A percentile compares a stretch with the other conserved stretches of the same genome.
Conservation (phyloP, 176 grass and related monocot species). For the Poa pratensis region DNA sequence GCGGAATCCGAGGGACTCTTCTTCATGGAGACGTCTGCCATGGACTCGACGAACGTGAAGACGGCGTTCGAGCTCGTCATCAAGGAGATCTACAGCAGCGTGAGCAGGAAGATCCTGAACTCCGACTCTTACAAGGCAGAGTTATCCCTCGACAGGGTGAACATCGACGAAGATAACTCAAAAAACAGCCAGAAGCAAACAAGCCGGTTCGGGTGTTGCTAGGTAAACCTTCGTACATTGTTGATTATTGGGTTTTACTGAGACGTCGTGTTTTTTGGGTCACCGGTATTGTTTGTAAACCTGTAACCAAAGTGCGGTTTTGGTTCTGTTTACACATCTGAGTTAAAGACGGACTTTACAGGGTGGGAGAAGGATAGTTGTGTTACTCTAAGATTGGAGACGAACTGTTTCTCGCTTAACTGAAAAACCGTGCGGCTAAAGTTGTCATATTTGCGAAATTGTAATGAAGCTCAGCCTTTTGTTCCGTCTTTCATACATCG, state of each 20-base stretch:
- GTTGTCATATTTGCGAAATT: neutral
- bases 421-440: neutral
- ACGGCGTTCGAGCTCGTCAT: slow-evolving; percentile 82
- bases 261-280: slow-evolving; percentile 16
- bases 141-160: slow-evolving; percentile 79
- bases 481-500: no score
- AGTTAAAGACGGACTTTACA: slow-evolving; percentile 37
- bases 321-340: slow-evolving; percentile 36
- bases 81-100: slow-evolving; percentile 82
- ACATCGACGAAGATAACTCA: slow-evolving; percentile 55
- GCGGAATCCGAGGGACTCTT: slow-evolving; percentile 80
- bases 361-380: slow-evolving; percentile 30
- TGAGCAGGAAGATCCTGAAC: slow-evolving; percentile 83
- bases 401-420: slow-evolving; percentile 1
- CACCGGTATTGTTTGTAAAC: slow-evolving; percentile 44
- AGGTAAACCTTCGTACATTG: slow-evolving; percentile 37
- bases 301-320: slow-evolving; percentile 31
- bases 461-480: no score
- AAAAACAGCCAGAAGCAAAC: slow-evolving; percentile 64
- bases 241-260: slow-evolving; percentile 39
- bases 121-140: slow-evolving; percentile 80
- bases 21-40: slow-evolving; percentile 94
- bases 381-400: slow-evolving; percentile 21
- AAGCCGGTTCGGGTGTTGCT: slow-evolving; percentile 69
- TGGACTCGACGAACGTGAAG: slow-evolving; percentile 78